phyloP scores from a whole-genome alignment of 169 alveolate genomes.

The Plasmodium sp. region DNA sequence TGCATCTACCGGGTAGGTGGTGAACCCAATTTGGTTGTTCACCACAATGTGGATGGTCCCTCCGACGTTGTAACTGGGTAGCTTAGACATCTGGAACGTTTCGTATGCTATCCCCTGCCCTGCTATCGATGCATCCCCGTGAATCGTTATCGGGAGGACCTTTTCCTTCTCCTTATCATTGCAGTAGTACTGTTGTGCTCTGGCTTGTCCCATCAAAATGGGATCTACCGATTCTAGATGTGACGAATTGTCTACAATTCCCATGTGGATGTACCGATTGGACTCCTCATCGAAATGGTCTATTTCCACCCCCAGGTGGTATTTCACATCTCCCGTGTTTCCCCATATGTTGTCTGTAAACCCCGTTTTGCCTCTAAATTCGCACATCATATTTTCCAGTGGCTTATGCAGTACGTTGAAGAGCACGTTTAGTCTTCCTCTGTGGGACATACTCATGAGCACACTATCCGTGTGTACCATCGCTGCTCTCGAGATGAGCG shows the following conservation, averaged over 20 bases:
- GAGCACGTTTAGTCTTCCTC: conserved; percentile 95
- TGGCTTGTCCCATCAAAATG: conserved; percentile 92
- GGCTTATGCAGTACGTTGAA: conserved; percentile 93
- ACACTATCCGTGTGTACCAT: conserved; percentile 87
- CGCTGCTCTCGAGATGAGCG: conserved; percentile 63
- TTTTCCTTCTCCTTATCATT: conserved; percentile 78
- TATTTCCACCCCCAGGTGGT: conserved; percentile 92
- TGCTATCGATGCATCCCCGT: conserved; percentile 97
- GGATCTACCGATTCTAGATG: conserved; percentile 96
- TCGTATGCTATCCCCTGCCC: conserved; percentile 97
- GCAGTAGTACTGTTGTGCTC: conserved; percentile 91
- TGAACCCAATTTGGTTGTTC: conserved; percentile 96
- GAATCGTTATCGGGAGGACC: conserved; percentile 91
- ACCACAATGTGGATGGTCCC: conserved; percentile 94
- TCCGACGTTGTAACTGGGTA: conserved; percentile 91
- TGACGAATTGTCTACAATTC: conserved; percentile 93
- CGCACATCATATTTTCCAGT: conserved; percentile 91
- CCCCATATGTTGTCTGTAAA: conserved; percentile 82
- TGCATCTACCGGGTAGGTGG: conserved; percentile 93
- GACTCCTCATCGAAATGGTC: conserved; percentile 83
- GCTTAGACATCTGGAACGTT: conserved; percentile 91
- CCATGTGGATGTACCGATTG: conserved; percentile 82
- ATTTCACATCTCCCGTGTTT: conserved; percentile 95
- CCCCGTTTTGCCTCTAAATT: conserved; percentile 86
- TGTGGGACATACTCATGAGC: conserved; percentile 96